Base-by-base conservation (phyloP, 768 basidiomycete species). In the Cystobasidium tubakii region DNA sequence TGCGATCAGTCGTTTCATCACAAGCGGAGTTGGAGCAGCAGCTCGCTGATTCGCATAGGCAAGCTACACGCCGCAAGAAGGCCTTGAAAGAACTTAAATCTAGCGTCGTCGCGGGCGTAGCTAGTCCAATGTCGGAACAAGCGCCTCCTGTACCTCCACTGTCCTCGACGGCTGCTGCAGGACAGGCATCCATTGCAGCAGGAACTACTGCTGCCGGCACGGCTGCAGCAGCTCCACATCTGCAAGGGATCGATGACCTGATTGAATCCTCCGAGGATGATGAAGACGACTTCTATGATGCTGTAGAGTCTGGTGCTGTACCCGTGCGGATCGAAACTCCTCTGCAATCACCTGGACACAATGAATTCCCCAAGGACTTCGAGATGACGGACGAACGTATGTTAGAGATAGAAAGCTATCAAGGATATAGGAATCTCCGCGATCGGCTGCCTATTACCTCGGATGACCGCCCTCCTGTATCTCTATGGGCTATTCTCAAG, bases 201-300 rank as follows among this genome's bases (percentile, higher is more conserved):
- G n/a, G n/a, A n/a, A n/a, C 31, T 33, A 69, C 65, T 12, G 42
- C 70, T 2, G 17, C 27, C 21, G 19, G 23, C 27, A 42, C 71
- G 17, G 12, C 62, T 34, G 54, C 9, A 67, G n/a, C 6, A 19
- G 21, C 39, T 13, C 33, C 62, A 19, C 27, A 33, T 27, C 63
- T 65, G 21, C 77, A 80, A 42, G 81, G 79, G 19, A 73, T 82
- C 1, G 74, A 80, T 29, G 81, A 80, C 53, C 63, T 71, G 0
- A 80, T 80, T 21, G 80, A 80, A 23, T 76, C 78, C 7, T 77
- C 79, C 17, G 81, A 82, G 12, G 81, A 81, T 12, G 82, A 82
- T 39, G 81, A 93, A 79, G 95, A 97, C 81, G 93, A 98, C 81
- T 97, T 97, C 82, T 97, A 95, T 79, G 95, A 97, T 80, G 94